Percentiles rank a stretch among this genome's conserved stretches.
These are phyloP conservation scores for Diaporthe aspalathi DNA, from an alignment of 2,329 filamentous ascomycete genomes.

Conservation along the genomic window DNA sequence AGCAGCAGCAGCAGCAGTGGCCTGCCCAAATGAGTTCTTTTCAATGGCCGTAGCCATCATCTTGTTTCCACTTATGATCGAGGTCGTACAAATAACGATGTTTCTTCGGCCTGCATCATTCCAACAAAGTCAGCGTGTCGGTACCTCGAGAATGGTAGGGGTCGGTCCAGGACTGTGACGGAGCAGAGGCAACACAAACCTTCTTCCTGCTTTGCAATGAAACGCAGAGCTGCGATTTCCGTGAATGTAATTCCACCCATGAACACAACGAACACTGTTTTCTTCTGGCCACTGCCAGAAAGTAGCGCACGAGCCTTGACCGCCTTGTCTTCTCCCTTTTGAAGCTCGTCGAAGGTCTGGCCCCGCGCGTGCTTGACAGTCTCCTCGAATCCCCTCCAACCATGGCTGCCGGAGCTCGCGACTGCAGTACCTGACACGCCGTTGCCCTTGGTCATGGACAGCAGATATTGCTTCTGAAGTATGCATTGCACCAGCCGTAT, in stretches of 20 bases:
- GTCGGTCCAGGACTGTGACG: background rate
- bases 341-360: slow-evolving; percentile 89
- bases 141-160: background rate
- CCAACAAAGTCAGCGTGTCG: slow-evolving; percentile 27
- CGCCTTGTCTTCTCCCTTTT: slow-evolving; percentile 93
- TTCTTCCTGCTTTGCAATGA: slow-evolving; percentile 87
- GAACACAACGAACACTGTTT: slow-evolving; percentile 96
- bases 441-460: slow-evolving; percentile 75
- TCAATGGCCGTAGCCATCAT: slow-evolving; percentile 90
- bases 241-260: slow-evolving; percentile 97
- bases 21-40: slow-evolving; percentile 70
- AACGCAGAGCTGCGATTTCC: slow-evolving; percentile 92
- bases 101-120: slow-evolving; percentile 72
- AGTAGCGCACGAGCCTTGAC: slow-evolving; percentile 87
- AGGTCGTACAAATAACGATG: slow-evolving; percentile 92
- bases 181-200: slow-evolving; percentile 54
- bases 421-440: slow-evolving; percentile 58
- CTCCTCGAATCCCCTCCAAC: slow-evolving; percentile 95
- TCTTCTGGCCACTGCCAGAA: slow-evolving; percentile 78
- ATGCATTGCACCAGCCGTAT: slow-evolving; percentile 92
- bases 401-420: slow-evolving; percentile 73
- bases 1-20: slow-evolving; percentile 48
- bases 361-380: slow-evolving; percentile 88
- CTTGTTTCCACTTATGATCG: slow-evolving; percentile 87
- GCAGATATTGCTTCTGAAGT: slow-evolving; percentile 87